A percentile compares a stretch with the other conserved stretches of the same genome.
Evolutionary conservation across 768 basidiomycete species (phyloP).

Genomic region (Grammothele lineata): DNA sequence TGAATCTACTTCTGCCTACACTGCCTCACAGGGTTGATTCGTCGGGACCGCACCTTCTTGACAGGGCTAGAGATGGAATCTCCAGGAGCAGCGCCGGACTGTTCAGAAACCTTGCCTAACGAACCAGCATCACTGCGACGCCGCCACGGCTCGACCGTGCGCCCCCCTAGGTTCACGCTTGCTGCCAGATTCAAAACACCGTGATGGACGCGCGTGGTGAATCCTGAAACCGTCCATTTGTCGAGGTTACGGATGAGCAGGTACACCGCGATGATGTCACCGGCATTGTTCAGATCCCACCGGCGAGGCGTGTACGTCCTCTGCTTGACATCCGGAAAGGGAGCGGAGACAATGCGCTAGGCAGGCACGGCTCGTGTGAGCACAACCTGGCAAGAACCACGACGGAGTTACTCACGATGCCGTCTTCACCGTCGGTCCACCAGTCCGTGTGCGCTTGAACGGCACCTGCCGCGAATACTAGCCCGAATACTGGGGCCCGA

Average conservation of each 20-base stretch:
- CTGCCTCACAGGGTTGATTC: no score
- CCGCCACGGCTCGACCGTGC: constrained; percentile 39
- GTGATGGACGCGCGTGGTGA: constrained; percentile 34
- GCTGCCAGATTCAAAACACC: constrained; percentile 34
- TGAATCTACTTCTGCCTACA: no score
- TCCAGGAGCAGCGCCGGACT: neutral
- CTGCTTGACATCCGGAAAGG: constrained; percentile 12
- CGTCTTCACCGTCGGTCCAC: constrained; percentile 27
- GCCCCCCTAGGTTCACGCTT: constrained; percentile 2
- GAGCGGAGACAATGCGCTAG: neutral
- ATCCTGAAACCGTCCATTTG: constrained; percentile 42
- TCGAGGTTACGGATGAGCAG: constrained; percentile 52
- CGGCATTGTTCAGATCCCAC: constrained; percentile 43
- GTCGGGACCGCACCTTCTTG: constrained; percentile 4
- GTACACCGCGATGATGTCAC: constrained; percentile 45
- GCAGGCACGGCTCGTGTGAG: neutral
- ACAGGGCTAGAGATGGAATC: constrained; percentile 1
- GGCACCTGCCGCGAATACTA: constrained; percentile 49
- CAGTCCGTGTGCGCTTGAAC: constrained; percentile 56
- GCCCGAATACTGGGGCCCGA: constrained; percentile 44
- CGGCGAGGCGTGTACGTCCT: constrained; percentile 37
- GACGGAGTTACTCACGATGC: neutral
- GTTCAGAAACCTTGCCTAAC: no score
- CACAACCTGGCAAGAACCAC: neutral
- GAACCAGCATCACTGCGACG: constrained; percentile 21